Evolutionary conservation across 371 early-diverging fungal species (phyloP).

Genomic region (Mucor ambiguus): DNA sequence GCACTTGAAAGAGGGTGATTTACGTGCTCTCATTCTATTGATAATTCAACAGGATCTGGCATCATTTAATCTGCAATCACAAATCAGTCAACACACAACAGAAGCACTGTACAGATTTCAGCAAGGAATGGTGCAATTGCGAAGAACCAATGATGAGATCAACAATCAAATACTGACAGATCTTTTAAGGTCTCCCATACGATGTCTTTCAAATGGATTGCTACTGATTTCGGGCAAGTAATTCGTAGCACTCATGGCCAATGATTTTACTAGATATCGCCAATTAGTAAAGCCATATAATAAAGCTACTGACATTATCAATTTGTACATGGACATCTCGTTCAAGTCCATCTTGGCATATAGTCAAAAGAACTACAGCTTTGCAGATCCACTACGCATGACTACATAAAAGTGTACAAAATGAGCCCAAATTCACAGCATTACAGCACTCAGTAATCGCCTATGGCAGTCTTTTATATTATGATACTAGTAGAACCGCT

Average conservation of each 20-base stretch:
- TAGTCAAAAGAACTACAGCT: too few species aligned
- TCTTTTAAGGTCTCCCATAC: conserved; percentile 12
- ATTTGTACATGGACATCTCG: too few species aligned
- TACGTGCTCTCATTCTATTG: conserved; percentile 15
- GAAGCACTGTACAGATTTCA: conserved; percentile 8
- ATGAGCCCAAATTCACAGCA: too few species aligned
- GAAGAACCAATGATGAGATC: conserved; percentile 9
- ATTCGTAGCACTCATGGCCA: not conserved
- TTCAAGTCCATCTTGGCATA: too few species aligned
- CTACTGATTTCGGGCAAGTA: conserved; percentile 19
- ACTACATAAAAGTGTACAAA: too few species aligned
- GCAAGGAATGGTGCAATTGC: conserved; percentile 17
- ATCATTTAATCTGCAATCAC: not conserved
- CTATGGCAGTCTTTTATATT: too few species aligned
- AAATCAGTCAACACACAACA: conserved; percentile 1
- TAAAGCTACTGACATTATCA: too few species aligned
- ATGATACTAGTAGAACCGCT: too few species aligned
- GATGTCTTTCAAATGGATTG: conserved; percentile 21
- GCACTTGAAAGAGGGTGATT: conserved; percentile 17
- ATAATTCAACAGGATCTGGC: conserved; percentile 22
- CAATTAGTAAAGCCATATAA: too few species aligned
- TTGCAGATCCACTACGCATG: too few species aligned
- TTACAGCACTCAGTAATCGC: too few species aligned
- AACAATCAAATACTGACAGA: conserved; percentile 17
- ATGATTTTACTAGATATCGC: too few species aligned